phyloP scores from a whole-genome alignment of 2,329 filamentous ascomycete species.

The Fusarium solani-melongenae region DNA sequence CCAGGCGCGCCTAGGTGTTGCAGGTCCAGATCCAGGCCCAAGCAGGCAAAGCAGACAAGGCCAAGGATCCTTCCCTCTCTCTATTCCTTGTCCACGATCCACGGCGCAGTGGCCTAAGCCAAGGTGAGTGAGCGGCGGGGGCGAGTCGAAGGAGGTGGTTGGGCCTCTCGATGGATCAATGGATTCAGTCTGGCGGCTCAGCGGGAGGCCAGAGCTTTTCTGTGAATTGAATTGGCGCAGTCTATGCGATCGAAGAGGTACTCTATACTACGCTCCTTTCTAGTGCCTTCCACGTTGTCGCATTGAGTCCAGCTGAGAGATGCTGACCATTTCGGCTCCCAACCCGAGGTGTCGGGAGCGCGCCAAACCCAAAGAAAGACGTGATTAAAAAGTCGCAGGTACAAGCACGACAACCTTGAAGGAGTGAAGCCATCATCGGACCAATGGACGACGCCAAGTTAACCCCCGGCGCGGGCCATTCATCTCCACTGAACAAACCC shows the following conservation, averaged over 20 bases:
- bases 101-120: conserved; percentile 22
- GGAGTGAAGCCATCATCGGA: conserved; percentile 28
- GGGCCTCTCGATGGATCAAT: conserved; percentile 24
- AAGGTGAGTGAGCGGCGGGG: not conserved
- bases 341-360: not conserved
- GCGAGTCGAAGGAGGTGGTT: conserved; percentile 16
- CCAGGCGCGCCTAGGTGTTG: not conserved
- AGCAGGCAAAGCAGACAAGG: not conserved
- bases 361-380: not conserved
- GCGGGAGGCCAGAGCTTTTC: conserved; percentile 19
- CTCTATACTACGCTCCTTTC: not conserved
- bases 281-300: not conserved
- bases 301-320: not conserved
- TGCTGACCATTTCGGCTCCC: not conserved
- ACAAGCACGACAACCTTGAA: conserved; percentile 18
- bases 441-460: conserved; percentile 38
- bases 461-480: conserved; percentile 33
- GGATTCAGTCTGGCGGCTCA: conserved; percentile 29
- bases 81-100: conserved; percentile 32
- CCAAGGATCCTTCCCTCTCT: not conserved
- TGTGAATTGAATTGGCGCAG: not conserved
- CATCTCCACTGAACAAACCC: conserved; percentile 30
- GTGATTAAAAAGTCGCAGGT: conserved; percentile 13
- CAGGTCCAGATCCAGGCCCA: conserved; percentile 7
- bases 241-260: not conserved